Conservation (phyloP, 352 stramenopile genomes). For the Phytopythium vexans region DNA sequence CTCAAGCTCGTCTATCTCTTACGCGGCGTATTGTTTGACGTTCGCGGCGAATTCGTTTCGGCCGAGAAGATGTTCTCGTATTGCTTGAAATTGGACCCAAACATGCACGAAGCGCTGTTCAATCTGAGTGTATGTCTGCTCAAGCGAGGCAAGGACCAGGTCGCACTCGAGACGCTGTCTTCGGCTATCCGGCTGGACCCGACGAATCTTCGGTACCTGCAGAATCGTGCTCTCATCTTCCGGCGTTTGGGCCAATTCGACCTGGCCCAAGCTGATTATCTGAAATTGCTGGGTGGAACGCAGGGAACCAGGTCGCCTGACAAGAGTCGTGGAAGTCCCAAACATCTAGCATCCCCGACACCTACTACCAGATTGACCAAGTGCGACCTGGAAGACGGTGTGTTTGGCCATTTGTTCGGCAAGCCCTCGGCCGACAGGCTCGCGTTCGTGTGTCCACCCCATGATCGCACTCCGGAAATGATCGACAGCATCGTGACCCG, state of each 20-base stretch:
- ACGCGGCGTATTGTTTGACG: constrained; percentile 53
- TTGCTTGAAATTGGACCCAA: constrained; percentile 36
- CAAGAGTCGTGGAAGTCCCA: too few species aligned
- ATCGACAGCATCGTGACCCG: constrained; percentile 40
- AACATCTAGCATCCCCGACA: constrained; percentile 2
- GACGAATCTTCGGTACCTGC: constrained; percentile 41
- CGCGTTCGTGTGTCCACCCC: constrained; percentile 43
- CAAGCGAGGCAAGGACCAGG: constrained; percentile 41
- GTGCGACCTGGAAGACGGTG: constrained; percentile 49
- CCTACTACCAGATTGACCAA: constrained; percentile 12
- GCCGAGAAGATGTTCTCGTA: constrained; percentile 51
- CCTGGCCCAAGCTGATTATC: constrained; percentile 49
- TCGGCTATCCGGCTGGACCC: constrained; percentile 37
- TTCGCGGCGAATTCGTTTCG: constrained; percentile 30
- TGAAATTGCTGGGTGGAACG: constrained; percentile 13
- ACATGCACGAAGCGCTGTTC: constrained; percentile 63
- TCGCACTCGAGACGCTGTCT: constrained; percentile 33
- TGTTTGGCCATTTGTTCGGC: constrained; percentile 68
- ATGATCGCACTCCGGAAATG: constrained; percentile 38
- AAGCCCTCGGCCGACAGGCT: constrained; percentile 63
- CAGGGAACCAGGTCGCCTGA: too few species aligned
- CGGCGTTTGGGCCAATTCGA: constrained; percentile 45
- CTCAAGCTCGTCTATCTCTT: constrained; percentile 63
- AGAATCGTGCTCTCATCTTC: constrained; percentile 55
- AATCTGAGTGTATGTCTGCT: constrained; percentile 50